phyloP scores from a whole-genome alignment of 192 early-diverging fungal species.

The Entomortierella parvispora region DNA sequence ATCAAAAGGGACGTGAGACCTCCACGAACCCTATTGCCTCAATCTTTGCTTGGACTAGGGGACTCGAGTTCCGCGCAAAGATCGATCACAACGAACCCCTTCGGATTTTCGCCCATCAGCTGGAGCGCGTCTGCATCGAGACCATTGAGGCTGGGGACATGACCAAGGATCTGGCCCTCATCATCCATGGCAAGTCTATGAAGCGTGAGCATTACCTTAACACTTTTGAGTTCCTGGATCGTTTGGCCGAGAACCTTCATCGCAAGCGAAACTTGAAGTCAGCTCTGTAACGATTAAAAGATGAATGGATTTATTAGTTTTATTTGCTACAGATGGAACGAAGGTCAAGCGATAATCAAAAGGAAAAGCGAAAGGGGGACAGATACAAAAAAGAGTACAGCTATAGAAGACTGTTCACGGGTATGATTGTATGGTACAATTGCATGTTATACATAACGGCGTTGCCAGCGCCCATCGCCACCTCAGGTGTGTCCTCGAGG shows the following conservation, averaged over 20 bases:
- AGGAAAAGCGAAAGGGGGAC: too few relatives aligned
- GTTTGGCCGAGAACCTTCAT: conserved; percentile 75
- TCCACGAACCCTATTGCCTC: conserved; percentile 97
- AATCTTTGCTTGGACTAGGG: conserved; percentile 97
- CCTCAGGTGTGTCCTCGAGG: too few relatives aligned
- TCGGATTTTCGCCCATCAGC: conserved; percentile 74
- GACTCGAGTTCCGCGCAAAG: conserved; percentile 94
- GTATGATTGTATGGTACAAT: too few relatives aligned
- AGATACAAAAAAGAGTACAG: too few relatives aligned
- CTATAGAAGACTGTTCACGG: too few relatives aligned
- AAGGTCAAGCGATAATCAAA: too few relatives aligned
- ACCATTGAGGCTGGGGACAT: conserved; percentile 89
- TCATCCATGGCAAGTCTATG: conserved; percentile 88
- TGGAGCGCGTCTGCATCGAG: conserved; percentile 91
- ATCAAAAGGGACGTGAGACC: conserved; percentile 95
- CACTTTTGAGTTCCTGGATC: conserved; percentile 88
- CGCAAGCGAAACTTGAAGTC: conserved; percentile 32
- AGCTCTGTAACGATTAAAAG: conserved; percentile 1
- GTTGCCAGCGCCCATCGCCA: too few relatives aligned
- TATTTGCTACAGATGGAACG: too few relatives aligned
- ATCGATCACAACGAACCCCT: conserved; percentile 86
- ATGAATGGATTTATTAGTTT: too few relatives aligned
- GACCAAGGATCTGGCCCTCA: conserved; percentile 98
- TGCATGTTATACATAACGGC: too few relatives aligned
- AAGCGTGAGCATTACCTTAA: conserved; percentile 89